Base-by-base conservation (phyloP, 176 grass and related monocot species). In the Saccharum officinarum region DNA sequence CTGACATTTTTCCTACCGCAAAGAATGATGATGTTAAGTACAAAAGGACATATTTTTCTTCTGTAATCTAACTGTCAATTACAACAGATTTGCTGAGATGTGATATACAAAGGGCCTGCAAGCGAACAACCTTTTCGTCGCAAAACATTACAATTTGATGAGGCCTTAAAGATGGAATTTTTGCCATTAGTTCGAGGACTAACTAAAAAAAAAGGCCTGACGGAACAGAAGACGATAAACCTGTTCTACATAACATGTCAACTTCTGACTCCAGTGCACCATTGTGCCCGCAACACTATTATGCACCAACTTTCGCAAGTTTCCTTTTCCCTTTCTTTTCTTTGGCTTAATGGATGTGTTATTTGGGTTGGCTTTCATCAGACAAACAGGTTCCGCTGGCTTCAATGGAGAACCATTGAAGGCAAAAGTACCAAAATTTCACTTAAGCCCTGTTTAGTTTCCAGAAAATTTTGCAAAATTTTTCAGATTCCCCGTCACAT, bases 21-120 rank as follows among this genome's bases (percentile, higher is more conserved):
- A 90, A 71, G 64, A 90, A 82, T 86, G 55, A 18, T 37, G 41
- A 41, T 77, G 78, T 71, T 82, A 67, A 77, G 79, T 72, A 86
- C 57, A 90, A 37, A 37, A 39, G 33, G 64, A 10, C 18, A 54
- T 2, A 46, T 30, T 67, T 73, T 78, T 46, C 25, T 59, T 78
- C 67, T 65, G 55, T 70, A 83, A 86, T 86, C 74, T 47, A 78
- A 83, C 26, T 47, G 46, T 44, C 74, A 83, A 31, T 83, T 87
- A 77, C 6, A 69, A 68, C 25, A 10, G 59, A 68, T 83, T 69
- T 79, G 28, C 46, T 49, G 62, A 40, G 16, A 67, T 39, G 49
- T 76, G 49, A 76, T 87, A 91, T 91, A 80, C 75, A 91, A 84
- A 75, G 46, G n/a, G 10, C 67, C 79, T 31, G 54, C 52, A 25